A percentile compares a stretch with the other conserved stretches of the same genome.
Conservation (phyloP, 768 basidiomycete genomes). For the Collybia nuda region DNA sequence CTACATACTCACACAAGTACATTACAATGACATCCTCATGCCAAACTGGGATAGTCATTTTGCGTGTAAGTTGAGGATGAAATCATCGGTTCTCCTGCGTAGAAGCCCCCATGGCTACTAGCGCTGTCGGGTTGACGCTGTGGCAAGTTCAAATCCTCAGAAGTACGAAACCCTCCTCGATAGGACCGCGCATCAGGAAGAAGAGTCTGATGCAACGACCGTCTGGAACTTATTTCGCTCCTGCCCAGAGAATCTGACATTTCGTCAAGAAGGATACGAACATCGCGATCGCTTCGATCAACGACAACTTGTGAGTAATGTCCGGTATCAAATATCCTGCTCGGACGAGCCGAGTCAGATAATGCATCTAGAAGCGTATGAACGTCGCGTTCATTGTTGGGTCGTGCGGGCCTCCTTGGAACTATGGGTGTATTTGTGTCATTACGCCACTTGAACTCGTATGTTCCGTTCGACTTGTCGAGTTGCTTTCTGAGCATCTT, state of each 20-base stretch:
- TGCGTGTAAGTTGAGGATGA: not conserved
- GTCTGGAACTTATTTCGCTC: not conserved
- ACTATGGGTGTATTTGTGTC: not conserved
- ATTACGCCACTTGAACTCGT: not conserved
- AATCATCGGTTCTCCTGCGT: not conserved
- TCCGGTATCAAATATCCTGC: not conserved
- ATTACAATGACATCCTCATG: too few relatives aligned
- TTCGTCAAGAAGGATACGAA: slow-evolving; percentile 13
- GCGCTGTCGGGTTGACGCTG: too few relatives aligned
- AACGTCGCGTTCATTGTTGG: slow-evolving; percentile 14
- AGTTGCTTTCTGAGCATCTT: slow-evolving; percentile 64
- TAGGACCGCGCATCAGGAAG: not conserved
- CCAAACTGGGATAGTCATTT: too few relatives aligned
- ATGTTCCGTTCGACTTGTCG: slow-evolving; percentile 32
- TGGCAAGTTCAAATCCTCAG: not conserved
- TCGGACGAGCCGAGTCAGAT: slow-evolving; percentile 2
- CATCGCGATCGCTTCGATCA: slow-evolving; percentile 5
- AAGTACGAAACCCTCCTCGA: not conserved
- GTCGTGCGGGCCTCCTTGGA: not conserved
- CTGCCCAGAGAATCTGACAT: slow-evolving; percentile 3
- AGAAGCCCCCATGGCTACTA: too few relatives aligned
- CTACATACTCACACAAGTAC: not conserved
- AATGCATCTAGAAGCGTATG: slow-evolving; percentile 12
- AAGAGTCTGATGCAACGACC: not conserved
- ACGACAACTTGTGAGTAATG: not conserved